Percentiles rank a stretch among this genome's conserved stretches.
phyloP scores from a whole-genome alignment of 306 rosid genomes.

The Luffa aegyptiaca region DNA sequence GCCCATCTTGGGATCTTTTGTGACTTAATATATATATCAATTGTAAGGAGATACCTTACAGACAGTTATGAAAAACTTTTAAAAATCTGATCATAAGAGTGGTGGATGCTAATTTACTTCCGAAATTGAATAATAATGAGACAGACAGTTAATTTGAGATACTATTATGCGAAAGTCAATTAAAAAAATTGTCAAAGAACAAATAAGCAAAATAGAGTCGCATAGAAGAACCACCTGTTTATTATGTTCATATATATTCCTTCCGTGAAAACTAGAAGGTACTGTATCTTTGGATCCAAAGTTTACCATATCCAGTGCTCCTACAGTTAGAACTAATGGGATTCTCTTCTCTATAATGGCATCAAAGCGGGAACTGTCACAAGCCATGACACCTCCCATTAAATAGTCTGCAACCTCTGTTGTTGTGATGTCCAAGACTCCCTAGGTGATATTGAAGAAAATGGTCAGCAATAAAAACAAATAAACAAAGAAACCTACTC shows the following conservation, averaged over 20 bases:
- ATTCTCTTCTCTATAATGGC: slow-evolving; percentile 54
- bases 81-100: not conserved
- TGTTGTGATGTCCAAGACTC: slow-evolving; percentile 78
- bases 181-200: slow-evolving; percentile 9
- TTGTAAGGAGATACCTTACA: no score
- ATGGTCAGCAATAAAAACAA: slow-evolving; percentile 5
- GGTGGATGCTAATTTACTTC: not conserved
- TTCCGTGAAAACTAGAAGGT: slow-evolving; percentile 47
- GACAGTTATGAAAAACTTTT: not conserved
- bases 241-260: slow-evolving; percentile 69
- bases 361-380: slow-evolving; percentile 72
- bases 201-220: slow-evolving; percentile 1
- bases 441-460: slow-evolving; percentile 32
- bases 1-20: no score
- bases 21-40: no score
- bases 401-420: slow-evolving; percentile 82
- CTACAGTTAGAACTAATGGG: slow-evolving; percentile 69
- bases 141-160: not conserved
- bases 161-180: not conserved
- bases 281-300: slow-evolving; percentile 75
- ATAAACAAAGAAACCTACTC: not conserved
- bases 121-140: not conserved
- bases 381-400: slow-evolving; percentile 90
- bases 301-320: slow-evolving; percentile 91
- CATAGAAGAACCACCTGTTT: slow-evolving; percentile 57